Evolutionary conservation across 345 rosid genomes (phyloP).

Genomic region (Rhodamnia argentea): DNA sequence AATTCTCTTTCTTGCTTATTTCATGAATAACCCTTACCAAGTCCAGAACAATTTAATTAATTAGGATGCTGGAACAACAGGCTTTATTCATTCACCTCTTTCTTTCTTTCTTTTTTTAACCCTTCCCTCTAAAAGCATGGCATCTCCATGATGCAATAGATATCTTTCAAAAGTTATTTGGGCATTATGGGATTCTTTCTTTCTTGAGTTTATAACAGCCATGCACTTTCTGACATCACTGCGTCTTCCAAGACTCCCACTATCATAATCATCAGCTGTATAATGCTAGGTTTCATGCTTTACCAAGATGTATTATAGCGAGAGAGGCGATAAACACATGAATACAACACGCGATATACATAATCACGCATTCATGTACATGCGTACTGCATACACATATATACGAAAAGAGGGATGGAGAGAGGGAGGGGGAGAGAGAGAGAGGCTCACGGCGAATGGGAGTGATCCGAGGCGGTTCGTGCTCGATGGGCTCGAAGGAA

Average conservation of each 20-base stretch:
- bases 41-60: not conserved
- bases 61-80: not conserved
- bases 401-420: not conserved
- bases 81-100: not conserved
- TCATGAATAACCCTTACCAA: not conserved
- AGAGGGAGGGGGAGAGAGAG: not conserved
- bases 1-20: not conserved
- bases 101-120: not conserved
- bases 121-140: not conserved
- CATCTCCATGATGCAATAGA: not conserved
- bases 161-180: not conserved
- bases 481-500: conserved; percentile 36
- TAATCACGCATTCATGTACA: not conserved
- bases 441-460: conserved; percentile 65
- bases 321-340: not conserved
- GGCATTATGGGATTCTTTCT: not conserved
- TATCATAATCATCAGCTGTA: not conserved
- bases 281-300: not conserved
- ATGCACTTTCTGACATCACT: not conserved
- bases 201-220: not conserved
- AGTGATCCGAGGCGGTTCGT: conserved; percentile 58
- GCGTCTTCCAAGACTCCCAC: not conserved
- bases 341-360: not conserved
- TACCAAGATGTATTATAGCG: not conserved
- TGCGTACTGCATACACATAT: not conserved